phyloP scores from a whole-genome alignment of 805 yeast species.

The Lachancea waltii region DNA sequence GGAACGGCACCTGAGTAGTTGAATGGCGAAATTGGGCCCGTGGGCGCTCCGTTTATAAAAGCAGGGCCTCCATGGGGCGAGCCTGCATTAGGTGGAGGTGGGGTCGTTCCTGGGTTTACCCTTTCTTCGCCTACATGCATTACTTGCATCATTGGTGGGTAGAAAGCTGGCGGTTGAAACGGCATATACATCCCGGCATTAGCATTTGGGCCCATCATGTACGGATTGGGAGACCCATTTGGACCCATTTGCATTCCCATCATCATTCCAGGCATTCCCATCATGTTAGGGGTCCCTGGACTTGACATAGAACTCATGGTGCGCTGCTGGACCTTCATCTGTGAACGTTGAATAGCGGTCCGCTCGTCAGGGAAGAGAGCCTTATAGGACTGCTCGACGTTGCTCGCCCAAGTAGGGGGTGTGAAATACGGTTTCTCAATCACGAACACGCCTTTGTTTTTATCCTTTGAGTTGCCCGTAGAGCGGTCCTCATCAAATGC shows the following conservation, averaged over 20 bases:
- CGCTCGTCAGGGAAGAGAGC: conserved; percentile 42
- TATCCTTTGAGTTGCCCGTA: conserved; percentile 18
- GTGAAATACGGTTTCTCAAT: conserved; percentile 64
- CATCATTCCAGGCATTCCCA: conserved; percentile 25
- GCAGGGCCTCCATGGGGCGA: conserved; percentile 27
- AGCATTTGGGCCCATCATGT: conserved; percentile 20
- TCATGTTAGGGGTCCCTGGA: conserved; percentile 21
- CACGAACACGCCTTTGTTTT: conserved; percentile 27
- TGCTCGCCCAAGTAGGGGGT: conserved; percentile 70
- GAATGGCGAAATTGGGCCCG: conserved; percentile 20
- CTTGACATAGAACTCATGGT: conserved; percentile 27
- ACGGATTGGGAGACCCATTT: conserved; percentile 19
- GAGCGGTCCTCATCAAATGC: conserved; percentile 25
- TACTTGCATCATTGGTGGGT: conserved; percentile 29
- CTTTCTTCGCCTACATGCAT: conserved; percentile 23
- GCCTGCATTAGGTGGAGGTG: conserved; percentile 22
- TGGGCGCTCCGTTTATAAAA: conserved; percentile 19
- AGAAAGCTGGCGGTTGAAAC: conserved; percentile 31
- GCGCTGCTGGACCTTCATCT: conserved; percentile 29
- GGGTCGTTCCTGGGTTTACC: conserved; percentile 13
- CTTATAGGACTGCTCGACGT: conserved; percentile 51
- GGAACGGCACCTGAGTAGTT: conserved; percentile 27
- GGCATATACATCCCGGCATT: conserved; percentile 31
- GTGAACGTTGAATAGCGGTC: conserved; percentile 26
- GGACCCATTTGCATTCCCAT: conserved; percentile 29